Percentiles rank a stretch among this genome's conserved stretches.
Evolutionary conservation across 148 eudicot genomes (phyloP).

Genomic region (Hydrangea macrophylla): DNA sequence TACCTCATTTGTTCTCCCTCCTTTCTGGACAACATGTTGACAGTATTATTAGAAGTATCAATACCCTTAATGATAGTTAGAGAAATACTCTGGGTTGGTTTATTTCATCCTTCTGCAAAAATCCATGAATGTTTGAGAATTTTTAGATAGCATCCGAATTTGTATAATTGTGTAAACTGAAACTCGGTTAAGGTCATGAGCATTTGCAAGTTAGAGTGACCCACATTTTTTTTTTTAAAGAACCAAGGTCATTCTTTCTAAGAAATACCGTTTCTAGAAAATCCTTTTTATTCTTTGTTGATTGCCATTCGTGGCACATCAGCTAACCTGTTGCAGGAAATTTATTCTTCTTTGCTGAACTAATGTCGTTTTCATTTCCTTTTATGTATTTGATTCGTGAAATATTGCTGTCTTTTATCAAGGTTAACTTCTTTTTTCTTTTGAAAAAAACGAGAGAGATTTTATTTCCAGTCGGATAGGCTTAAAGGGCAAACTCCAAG

Average conservation of each 20-base stretch:
- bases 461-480: no score
- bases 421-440: neutral
- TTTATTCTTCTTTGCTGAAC: no score
- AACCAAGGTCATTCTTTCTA: neutral
- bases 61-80: slow-evolving; percentile 2
- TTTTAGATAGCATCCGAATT: neutral
- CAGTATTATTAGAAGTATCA: neutral
- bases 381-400: no score
- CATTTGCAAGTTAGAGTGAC: neutral
- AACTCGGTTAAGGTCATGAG: neutral
- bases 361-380: no score
- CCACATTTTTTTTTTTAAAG: neutral
- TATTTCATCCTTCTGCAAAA: neutral
- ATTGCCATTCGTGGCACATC: neutral
- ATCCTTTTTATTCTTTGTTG: neutral
- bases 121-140: neutral
- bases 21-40: neutral
- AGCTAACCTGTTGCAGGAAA: no score
- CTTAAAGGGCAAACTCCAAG: no score
- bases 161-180: neutral
- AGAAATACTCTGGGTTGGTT: neutral
- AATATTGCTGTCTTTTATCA: neutral
- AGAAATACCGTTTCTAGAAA: neutral
- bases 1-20: neutral
- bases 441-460: neutral